Evolutionary conservation across 441 rosid genomes (phyloP), one percentile per base, ranked within the genome.

Genomic region (Corymbia citriodora): DNA sequence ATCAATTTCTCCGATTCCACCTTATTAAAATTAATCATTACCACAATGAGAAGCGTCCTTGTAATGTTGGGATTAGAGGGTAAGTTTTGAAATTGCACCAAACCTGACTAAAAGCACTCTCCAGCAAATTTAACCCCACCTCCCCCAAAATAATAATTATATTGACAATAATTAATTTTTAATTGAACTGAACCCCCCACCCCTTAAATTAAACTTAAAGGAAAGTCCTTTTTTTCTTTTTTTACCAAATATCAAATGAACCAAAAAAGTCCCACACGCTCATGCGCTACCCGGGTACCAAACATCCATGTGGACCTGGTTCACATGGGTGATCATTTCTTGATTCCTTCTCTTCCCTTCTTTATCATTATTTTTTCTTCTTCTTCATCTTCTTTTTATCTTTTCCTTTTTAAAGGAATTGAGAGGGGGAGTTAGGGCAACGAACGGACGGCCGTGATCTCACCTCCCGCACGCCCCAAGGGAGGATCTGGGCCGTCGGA

Each of bases 241-340:
- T 14, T 8, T 36, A 79, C 85, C 85, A 4, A 45, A 79, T 79
- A 79, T 45, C n/a, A 79, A 45, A 79, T 45, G 52, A 79, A 79
- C 23, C 53, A 8, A 12, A 23, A 88, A 23, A 89, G 90, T 10
- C 92, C 94, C 94, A 95, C 94, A 91, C 92, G 95, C 89, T 91
- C 91, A 89, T 91, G 74, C 91, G 15, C 10, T 49, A 45, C 93
- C 92, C 90, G 94, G 93, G 92, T 87, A 90, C 92, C 93, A 89
- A 89, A 89, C 93, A 88, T 70, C 88, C 90, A 87, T 55, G 85
- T 88, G 95, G 94, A 89, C 93, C 95, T 94, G 90, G 68, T 53
- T n/a, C 96, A 94, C 95, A 91, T 93, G 96, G 92, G 65, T 45
- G n/a, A 79, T 79, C 50, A 79, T 79, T 48, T 79, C 36, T 31